These are phyloP conservation scores for Neurospora sp. DNA, from an alignment of 495 filamentous ascomycete genomes.

Conservation along the genomic window DNA sequence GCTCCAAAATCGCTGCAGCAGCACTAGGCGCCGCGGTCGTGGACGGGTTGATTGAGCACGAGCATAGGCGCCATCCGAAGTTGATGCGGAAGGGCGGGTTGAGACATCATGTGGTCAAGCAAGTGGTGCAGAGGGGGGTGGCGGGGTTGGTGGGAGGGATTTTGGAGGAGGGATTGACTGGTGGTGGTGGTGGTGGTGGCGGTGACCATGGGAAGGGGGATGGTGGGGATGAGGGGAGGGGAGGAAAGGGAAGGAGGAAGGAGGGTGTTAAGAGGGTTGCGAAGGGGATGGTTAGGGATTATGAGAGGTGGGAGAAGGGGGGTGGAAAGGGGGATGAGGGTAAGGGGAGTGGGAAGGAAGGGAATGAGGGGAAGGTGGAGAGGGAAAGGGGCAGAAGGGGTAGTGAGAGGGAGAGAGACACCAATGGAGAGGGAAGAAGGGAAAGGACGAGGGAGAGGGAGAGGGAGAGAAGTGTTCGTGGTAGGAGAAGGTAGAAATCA, in stretches of 20 bases:
- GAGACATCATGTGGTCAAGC: conserved; percentile 15
- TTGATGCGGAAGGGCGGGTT: conserved; percentile 21
- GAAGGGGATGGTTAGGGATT: not conserved
- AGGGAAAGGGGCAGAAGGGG: not conserved
- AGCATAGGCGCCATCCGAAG: not conserved
- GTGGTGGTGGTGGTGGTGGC: not conserved
- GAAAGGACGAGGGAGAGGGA: not conserved
- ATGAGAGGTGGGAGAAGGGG: not conserved
- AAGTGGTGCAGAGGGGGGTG: conserved; percentile 15
- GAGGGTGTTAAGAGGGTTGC: conserved; percentile 1
- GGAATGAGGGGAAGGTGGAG: not conserved
- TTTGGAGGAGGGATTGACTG: not conserved
- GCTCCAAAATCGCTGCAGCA: conserved; percentile 17
- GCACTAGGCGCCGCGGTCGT: conserved; percentile 21
- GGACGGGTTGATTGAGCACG: conserved; percentile 18
- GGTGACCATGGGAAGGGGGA: not conserved
- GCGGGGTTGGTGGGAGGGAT: conserved; percentile 12
- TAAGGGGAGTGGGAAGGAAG: not conserved
- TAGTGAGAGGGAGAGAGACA: not conserved
- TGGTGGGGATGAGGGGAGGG: not conserved
- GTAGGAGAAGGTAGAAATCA: not conserved
- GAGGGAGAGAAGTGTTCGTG: not conserved
- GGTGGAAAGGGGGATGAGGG: not conserved
- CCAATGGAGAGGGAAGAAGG: not conserved
- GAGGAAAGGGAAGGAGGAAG: not conserved